Evolutionary conservation across 495 filamentous ascomycete genomes (phyloP).

Genomic region (Aspergillus carlsbadensis): DNA sequence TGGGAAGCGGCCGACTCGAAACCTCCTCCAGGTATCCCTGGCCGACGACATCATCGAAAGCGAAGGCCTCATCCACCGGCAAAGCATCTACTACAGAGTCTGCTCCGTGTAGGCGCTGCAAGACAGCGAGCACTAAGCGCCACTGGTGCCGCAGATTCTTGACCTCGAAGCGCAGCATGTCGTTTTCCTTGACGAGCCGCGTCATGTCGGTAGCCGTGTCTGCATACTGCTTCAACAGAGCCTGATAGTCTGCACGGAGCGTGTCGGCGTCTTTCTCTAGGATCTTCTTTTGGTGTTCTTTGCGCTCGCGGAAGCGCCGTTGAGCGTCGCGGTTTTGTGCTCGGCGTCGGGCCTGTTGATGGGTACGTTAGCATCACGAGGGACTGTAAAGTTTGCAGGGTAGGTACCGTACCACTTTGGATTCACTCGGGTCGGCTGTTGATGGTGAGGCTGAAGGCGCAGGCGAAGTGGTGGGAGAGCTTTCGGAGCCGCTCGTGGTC

Average conservation of each 20-base stretch:
- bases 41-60: too few species aligned
- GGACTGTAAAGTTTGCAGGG: too few species aligned
- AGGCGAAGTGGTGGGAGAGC: not conserved
- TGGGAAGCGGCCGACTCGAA: too few species aligned
- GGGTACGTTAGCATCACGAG: not conserved
- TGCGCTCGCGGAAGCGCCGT: conserved; percentile 13
- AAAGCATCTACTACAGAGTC: too few species aligned
- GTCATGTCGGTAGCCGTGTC: conserved; percentile 1
- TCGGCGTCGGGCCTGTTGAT: not conserved
- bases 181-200: conserved; percentile 8
- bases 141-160: conserved; percentile 7
- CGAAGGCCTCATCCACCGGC: too few species aligned
- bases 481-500: not conserved
- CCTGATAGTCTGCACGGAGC: conserved; percentile 1
- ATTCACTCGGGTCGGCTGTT: not conserved
- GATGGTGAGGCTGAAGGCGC: not conserved
- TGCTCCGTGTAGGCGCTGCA: not conserved
- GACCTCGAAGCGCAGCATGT: conserved; percentile 4
- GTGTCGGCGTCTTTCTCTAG: conserved; percentile 6
- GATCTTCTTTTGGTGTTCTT: conserved; percentile 7
- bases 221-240: not conserved
- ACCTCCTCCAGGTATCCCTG: too few species aligned
- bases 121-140: conserved; percentile 1
- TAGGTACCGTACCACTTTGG: conserved; percentile 8
- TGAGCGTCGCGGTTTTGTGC: conserved; percentile 10